These are phyloP conservation scores for Helotiales sp. DNA, from an alignment of 2,329 filamentous ascomycete species.

Conservation along the genomic window DNA sequence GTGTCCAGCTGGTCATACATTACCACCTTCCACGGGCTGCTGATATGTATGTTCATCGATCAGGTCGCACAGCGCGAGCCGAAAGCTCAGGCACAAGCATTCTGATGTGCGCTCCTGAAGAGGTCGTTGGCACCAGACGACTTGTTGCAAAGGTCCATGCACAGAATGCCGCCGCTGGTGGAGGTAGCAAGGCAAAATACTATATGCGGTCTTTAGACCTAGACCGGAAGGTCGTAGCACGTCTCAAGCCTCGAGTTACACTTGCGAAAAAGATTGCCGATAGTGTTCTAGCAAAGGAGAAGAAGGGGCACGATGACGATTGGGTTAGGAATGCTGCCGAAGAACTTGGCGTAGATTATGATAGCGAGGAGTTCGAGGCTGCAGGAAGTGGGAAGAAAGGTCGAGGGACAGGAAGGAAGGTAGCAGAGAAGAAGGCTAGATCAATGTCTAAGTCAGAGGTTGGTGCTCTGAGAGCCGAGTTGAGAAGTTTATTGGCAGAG, in stretches of 20 bases:
- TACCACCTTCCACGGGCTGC: slow-evolving; percentile 93
- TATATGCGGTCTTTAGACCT: slow-evolving; percentile 81
- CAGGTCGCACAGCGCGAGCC: slow-evolving; percentile 88
- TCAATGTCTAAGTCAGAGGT: slow-evolving; percentile 73
- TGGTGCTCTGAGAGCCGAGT: slow-evolving; percentile 65
- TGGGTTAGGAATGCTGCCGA: slow-evolving; percentile 85
- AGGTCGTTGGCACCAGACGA: slow-evolving; percentile 80
- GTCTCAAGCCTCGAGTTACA: slow-evolving; percentile 73
- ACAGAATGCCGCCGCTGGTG: slow-evolving; percentile 43
- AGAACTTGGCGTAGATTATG: slow-evolving; percentile 91
- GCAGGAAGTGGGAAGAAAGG: slow-evolving; percentile 60
- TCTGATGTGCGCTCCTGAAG: slow-evolving; percentile 86
- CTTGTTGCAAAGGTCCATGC: slow-evolving; percentile 88
- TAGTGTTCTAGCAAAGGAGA: slow-evolving; percentile 80
- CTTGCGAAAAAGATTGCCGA: slow-evolving; percentile 90
- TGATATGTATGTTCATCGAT: slow-evolving; percentile 93
- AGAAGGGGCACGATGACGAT: slow-evolving; percentile 77
- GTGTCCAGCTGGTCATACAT: slow-evolving; percentile 86
- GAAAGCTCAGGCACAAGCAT: slow-evolving; percentile 77
- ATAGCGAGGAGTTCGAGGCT: slow-evolving; percentile 79
- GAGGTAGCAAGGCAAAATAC: slow-evolving; percentile 52
- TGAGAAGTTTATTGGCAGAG: slow-evolving; percentile 68
- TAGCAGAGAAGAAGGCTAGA: slow-evolving; percentile 71
- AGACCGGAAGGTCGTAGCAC: slow-evolving; percentile 74
- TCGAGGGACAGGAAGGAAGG: slow-evolving; percentile 70